Conservation (phyloP, 345 rosid genomes). For the Rubroshorea leprosula region DNA sequence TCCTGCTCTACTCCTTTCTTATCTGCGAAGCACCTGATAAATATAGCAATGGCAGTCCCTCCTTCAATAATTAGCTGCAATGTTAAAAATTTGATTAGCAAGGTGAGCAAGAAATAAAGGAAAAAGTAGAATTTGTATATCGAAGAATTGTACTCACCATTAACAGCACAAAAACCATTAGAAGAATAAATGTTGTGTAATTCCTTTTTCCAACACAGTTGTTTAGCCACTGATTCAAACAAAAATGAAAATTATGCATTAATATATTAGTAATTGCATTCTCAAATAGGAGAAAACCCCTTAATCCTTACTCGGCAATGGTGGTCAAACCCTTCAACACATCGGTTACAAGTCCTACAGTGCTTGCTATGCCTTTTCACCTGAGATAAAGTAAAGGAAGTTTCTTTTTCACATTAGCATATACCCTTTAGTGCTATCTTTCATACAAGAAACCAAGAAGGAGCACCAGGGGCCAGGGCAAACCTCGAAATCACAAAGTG, state of each 20-base stretch:
- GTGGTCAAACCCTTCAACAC: constrained; percentile 98
- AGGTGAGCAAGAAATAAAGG: neutral
- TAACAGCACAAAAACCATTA: constrained; percentile 70
- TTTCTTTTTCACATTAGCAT: neutral
- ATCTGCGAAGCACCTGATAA: constrained; percentile 81
- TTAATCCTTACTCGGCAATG: constrained; percentile 72
- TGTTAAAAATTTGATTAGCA: constrained; percentile 6
- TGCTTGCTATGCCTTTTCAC: constrained; percentile 96
- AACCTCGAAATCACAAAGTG: constrained; percentile 87
- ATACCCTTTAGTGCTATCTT: too few relatives aligned
- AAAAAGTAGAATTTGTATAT: neutral
- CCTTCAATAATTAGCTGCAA: constrained; percentile 79
- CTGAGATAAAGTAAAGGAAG: constrained; percentile 27
- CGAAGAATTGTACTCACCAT: constrained; percentile 49
- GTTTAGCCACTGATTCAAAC: constrained; percentile 77
- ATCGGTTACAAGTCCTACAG: constrained; percentile 87
- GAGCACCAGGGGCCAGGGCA: constrained; percentile 3
- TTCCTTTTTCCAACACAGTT: constrained; percentile 93
- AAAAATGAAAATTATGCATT: constrained; percentile 9
- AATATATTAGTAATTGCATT: constrained; percentile 3
- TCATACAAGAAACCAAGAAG: neutral
- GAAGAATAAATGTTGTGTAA: constrained; percentile 79
- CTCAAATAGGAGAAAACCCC: neutral
- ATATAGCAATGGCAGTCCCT: constrained; percentile 82
- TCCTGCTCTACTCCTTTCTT: constrained; percentile 79